phyloP scores from a whole-genome alignment of 108 stramenopile species.

The Schizochytrium sp. region DNA sequence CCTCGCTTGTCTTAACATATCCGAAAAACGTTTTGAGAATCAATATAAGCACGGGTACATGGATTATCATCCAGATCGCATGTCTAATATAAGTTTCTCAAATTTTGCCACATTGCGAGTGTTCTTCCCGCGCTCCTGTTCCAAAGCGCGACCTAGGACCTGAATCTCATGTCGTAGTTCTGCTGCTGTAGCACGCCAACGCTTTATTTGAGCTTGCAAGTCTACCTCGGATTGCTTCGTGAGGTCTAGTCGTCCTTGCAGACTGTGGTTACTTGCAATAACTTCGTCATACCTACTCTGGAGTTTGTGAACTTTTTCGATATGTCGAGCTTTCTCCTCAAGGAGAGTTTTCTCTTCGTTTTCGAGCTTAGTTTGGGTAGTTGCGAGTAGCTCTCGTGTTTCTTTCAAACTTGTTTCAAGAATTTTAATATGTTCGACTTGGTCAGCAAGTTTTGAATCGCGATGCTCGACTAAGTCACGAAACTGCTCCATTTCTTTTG shows the following conservation, averaged over 20 bases:
- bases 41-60: background rate
- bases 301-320: conserved; percentile 3
- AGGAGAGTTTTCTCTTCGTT: background rate
- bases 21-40: background rate
- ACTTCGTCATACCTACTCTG: background rate
- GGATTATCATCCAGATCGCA: background rate
- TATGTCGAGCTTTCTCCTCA: background rate
- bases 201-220: too few species aligned
- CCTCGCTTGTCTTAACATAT: background rate
- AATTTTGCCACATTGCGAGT: conserved; percentile 9
- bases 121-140: conserved; percentile 23
- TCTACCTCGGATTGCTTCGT: too few species aligned
- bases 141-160: conserved; percentile 18
- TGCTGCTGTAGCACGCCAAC: background rate
- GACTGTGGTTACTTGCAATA: background rate
- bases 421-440: background rate
- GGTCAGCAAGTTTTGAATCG: background rate
- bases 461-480: conserved; percentile 1
- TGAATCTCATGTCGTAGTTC: background rate
- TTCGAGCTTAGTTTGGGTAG: background rate
- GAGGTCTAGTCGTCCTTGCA: background rate
- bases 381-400: background rate
- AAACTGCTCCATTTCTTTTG: conserved; percentile 14
- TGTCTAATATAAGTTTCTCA: background rate
- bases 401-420: background rate